Percentiles rank a stretch among this genome's conserved stretches.
phyloP scores from a whole-genome alignment of 2,329 filamentous ascomycete species.

The Triangularia setosa region DNA sequence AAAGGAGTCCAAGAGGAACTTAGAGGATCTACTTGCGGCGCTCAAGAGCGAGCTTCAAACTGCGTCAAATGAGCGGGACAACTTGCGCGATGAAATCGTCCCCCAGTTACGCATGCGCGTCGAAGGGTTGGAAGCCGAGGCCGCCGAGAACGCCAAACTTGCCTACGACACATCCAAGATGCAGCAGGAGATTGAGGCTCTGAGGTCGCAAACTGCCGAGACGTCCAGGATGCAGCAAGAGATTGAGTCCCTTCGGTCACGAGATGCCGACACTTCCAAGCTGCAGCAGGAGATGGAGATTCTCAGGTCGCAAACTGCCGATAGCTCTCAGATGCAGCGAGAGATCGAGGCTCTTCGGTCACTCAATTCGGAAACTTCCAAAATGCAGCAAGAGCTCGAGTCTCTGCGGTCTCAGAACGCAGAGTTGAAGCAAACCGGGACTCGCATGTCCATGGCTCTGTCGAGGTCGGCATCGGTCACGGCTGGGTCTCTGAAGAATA shows the following conservation, averaged over 20 bases:
- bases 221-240: slow-evolving; percentile 42
- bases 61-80: slow-evolving; percentile 83
- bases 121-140: slow-evolving; percentile 73
- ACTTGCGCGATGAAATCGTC: slow-evolving; percentile 82
- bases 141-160: slow-evolving; percentile 66
- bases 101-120: slow-evolving; percentile 73
- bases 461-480: slow-evolving; percentile 66
- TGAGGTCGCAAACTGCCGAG: slow-evolving; percentile 44
- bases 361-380: slow-evolving; percentile 57
- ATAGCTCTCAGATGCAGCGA: slow-evolving; percentile 59
- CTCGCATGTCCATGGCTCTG: slow-evolving; percentile 43
- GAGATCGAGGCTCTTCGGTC: slow-evolving; percentile 64
- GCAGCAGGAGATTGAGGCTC: slow-evolving; percentile 75
- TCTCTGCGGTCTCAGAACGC: slow-evolving; percentile 48
- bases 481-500: slow-evolving; percentile 42
- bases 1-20: slow-evolving; percentile 82
- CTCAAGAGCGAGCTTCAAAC: slow-evolving; percentile 79
- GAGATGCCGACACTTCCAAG: slow-evolving; percentile 49
- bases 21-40: slow-evolving; percentile 84
- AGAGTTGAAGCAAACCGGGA: slow-evolving; percentile 22
- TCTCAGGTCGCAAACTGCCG: slow-evolving; percentile 50
- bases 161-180: slow-evolving; percentile 79
- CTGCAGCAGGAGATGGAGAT: slow-evolving; percentile 54
- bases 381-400: slow-evolving; percentile 81
- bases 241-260: slow-evolving; percentile 31